Base-by-base conservation (phyloP, 2,329 filamentous ascomycete species). In the Xylariaceae sp. region DNA sequence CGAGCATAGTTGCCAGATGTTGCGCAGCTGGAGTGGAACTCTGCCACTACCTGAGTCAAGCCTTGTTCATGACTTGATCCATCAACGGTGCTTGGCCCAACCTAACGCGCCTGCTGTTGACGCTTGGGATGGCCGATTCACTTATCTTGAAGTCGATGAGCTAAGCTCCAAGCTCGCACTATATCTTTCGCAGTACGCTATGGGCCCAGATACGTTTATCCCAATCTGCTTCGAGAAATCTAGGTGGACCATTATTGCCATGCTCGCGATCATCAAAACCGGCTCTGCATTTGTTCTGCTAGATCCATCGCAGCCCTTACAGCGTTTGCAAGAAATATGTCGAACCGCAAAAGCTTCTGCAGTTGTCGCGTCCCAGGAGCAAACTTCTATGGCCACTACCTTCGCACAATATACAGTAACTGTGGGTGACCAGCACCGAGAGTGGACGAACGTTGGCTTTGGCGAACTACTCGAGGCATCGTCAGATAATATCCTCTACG, bases 391-490 rank as follows among this genome's bases (percentile, higher is more conserved):
- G 3, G 40, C 41, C 2, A 12, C 46, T n/a, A 39, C 21, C 5
- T 28, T 56, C 6, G 53, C 39, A 46, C n/a, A 33, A 12, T n/a
- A 46, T 29, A 14, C 16, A 6, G 9, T 52, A 23, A 41, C 47
- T 2, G 41, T 51, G 9, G 46, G 53, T 1, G 53, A 56, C 39
- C 26, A 40, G 1, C 31, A 33, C n/a, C 34, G 8, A 6, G 21
- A 11, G 2, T 53, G 50, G 50, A 21, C 9, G 2, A 6, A 11
- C 3, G 21, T 3, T 41, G 43, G 21, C 3, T n/a, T 17, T 43
- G 8, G 11, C 8, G 24, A 36, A 87, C 85, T 64, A 77, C 79
- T 3, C 12, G 50, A 3, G 2, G 0, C 16, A 21, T 17, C 39
- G 5, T 31, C 50, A 12, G 39, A 49, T 12, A 31, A 54, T 11